Conservation (phyloP, 345 rosid species). For the Dovyalis caffra region DNA sequence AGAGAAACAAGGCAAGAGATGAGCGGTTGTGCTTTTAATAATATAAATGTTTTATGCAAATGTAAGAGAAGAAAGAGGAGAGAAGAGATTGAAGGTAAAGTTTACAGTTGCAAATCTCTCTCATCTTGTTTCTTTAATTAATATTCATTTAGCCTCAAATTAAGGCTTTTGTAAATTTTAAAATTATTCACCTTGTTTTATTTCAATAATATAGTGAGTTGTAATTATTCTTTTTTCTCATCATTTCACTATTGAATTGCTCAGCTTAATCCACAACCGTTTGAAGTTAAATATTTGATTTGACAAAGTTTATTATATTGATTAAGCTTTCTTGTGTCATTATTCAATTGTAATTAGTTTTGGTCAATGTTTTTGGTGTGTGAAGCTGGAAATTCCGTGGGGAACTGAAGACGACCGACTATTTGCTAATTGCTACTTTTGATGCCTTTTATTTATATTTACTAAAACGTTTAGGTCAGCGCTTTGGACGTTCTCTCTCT, state of each 20-base stretch:
- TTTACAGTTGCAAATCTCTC: not conserved
- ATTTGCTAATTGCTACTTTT: not conserved
- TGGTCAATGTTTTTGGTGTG: not conserved
- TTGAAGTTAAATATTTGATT: not conserved
- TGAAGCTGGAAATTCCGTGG: not conserved
- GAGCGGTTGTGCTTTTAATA: not conserved
- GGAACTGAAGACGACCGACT: not conserved
- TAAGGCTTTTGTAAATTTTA: conserved; percentile 17
- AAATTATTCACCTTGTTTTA: not conserved
- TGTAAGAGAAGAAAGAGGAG: not conserved
- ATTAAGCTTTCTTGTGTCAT: not conserved
- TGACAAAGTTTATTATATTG: not conserved
- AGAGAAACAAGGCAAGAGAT: not conserved
- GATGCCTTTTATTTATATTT: too few relatives aligned
- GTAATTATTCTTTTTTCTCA: not conserved
- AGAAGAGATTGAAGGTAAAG: not conserved
- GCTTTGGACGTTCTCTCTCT: not conserved
- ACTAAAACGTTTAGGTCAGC: not conserved
- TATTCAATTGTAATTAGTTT: not conserved
- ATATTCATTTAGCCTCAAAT: conserved; percentile 17
- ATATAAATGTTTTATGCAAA: not conserved
- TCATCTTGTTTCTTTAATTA: not conserved
- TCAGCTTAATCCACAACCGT: not conserved
- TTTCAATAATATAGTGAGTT: not conserved
- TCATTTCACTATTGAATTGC: not conserved